Conservation (phyloP, 495 filamentous ascomycete species). For the Daldinia decipiens region DNA sequence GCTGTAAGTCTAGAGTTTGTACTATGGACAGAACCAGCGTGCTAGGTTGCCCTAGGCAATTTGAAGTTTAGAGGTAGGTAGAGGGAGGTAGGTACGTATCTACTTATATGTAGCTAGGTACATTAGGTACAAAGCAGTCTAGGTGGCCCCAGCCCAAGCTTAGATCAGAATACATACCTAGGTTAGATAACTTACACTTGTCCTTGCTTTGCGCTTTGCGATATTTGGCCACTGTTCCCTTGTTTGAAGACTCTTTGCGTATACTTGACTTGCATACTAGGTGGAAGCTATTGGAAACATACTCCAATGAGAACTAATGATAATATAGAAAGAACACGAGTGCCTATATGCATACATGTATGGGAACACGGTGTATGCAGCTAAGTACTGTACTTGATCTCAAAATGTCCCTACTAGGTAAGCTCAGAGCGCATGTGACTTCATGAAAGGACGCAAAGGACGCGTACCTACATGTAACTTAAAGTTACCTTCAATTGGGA, state of each 20-base stretch:
- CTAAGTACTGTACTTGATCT: background rate
- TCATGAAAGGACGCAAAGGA: background rate
- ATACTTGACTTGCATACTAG: background rate
- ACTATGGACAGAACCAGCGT: slow-evolving; percentile 7
- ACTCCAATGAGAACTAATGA: background rate
- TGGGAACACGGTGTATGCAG: background rate
- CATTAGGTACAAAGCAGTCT: background rate
- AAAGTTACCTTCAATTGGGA: background rate
- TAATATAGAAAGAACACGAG: background rate
- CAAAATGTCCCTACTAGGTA: background rate
- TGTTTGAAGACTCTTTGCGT: background rate
- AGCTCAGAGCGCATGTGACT: background rate
- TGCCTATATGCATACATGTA: background rate
- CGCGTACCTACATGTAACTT: slow-evolving; percentile 11
- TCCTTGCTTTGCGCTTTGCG: background rate
- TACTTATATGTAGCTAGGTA: background rate
- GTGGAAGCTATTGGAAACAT: background rate
- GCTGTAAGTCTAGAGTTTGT: slow-evolving; percentile 31
- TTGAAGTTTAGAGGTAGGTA: background rate
- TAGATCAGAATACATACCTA: slow-evolving; percentile 9
- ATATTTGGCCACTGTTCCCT: background rate
- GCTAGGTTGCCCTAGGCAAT: slow-evolving; percentile 5
- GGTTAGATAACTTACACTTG: background rate
- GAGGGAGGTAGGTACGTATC: no score
- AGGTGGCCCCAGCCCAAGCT: slow-evolving; percentile 10